Percentiles rank a stretch among this genome's conserved stretches.
Evolutionary conservation across 192 early-diverging fungal species (phyloP).

Genomic region (Spizellomyces sp.): DNA sequence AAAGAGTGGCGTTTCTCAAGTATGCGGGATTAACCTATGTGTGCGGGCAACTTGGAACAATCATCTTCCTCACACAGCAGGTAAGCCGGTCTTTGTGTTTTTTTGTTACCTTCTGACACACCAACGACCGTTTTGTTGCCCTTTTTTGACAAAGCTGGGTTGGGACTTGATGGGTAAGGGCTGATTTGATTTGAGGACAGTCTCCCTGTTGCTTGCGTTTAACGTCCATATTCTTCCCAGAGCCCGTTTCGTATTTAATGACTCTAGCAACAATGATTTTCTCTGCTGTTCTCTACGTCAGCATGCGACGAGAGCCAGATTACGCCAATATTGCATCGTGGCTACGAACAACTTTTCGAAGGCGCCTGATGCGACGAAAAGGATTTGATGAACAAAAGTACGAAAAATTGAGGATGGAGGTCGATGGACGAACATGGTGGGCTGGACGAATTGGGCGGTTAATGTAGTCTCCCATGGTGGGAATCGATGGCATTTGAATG

Average conservation of each 20-base stretch:
- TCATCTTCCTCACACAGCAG: conserved; percentile 30
- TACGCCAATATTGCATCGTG: conserved; percentile 17
- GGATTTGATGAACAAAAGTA: conserved; percentile 15
- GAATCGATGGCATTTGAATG: no score
- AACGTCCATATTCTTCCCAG: neutral
- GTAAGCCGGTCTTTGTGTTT: neutral
- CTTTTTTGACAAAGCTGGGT: conserved; percentile 7
- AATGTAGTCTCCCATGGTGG: no score
- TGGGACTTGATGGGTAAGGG: conserved; percentile 31
- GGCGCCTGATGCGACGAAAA: neutral
- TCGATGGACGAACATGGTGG: neutral
- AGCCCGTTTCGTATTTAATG: conserved; percentile 23
- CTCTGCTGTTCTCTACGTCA: conserved; percentile 14
- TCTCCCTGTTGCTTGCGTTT: neutral
- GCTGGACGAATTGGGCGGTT: neutral
- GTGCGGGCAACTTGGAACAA: conserved; percentile 11
- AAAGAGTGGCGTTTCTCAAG: conserved; percentile 2
- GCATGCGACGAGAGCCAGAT: conserved; percentile 18
- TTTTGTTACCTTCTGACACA: neutral
- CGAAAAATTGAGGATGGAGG: neutral
- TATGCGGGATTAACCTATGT: conserved; percentile 19
- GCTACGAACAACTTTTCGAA: conserved; percentile 3
- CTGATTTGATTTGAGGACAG: neutral
- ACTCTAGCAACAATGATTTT: conserved; percentile 15
- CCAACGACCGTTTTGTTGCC: neutral